Base-by-base conservation (phyloP, 1,139 yeast genomes). In the Diutina mesorugosa region DNA sequence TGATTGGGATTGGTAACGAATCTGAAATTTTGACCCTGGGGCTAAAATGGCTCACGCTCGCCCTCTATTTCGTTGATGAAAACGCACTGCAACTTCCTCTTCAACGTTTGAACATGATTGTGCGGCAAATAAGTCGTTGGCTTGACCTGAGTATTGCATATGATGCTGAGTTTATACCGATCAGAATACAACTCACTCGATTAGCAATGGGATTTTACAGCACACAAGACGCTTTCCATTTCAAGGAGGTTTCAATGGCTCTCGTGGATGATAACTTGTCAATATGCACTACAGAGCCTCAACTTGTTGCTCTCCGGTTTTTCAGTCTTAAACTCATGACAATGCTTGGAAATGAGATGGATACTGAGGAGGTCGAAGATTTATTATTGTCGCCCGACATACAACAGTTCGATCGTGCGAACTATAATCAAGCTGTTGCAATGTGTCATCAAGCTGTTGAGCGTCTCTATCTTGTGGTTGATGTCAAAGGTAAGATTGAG, bases 71-170 rank as follows among this genome's bases (percentile, higher is more conserved):
- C 61, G 65, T 84, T 55, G 66, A 70, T 30, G 60, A 67, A 2
- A 74, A 26, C 8, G 71, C 70, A 48, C 65, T 65, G 12, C 75
- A 82, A 1, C 66, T 84, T 28, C 82, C 87, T 10, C 73, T 77
- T 2, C 89, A 83, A 61, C 76, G 90, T 62, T 68, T 86, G 52
- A 75, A 74, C 51, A 81, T 85, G 88, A 70, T 84, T 16, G 61
- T 87, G 10, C 77, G 72, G 50, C 77, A 79, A 16, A 63, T 87
- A 3, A 66, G 71, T 6, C 67, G 68, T 32, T 85, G 89, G 87
- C 65, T 85, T 32, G 88, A 84, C 75, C 84, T 21, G 87, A 83
- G 35, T 18, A 64, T 76, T 52, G 81, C 87, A 1, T 86, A 80
- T 66, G 90, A 84, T 32, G 69, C 72, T 0, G 76, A 70, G 9